Percentiles rank a stretch among this genome's conserved stretches.
These are phyloP conservation scores for Trichophyton benhamiae DNA, from an alignment of 2,329 filamentous ascomycete genomes.

Conservation along the genomic window DNA sequence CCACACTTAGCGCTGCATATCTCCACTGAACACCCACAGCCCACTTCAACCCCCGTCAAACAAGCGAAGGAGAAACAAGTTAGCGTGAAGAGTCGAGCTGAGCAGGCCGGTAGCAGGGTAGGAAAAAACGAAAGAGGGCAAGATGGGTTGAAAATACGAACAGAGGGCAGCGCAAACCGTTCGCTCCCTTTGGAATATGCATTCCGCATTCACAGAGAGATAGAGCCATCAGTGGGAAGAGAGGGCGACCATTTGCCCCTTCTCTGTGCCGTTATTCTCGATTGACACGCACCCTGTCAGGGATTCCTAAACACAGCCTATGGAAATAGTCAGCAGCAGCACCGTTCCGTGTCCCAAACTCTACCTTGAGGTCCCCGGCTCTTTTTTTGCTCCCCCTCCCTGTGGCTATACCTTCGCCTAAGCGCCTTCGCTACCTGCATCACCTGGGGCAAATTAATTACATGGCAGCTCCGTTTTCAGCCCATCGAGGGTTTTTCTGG, in stretches of 20 bases:
- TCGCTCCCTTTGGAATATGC: not conserved
- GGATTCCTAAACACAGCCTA: not conserved
- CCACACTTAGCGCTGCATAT: not conserved
- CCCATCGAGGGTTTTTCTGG: not conserved
- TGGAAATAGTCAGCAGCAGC: not conserved
- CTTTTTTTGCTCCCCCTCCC: not conserved
- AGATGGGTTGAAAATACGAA: not conserved
- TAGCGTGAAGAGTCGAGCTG: not conserved
- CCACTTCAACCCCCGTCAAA: not conserved
- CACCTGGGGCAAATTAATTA: not conserved
- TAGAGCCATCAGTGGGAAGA: not conserved
- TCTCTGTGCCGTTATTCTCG: not conserved
- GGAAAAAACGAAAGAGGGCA: not conserved
- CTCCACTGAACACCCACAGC: not conserved
- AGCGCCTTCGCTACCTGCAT: not conserved
- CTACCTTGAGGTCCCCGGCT: not conserved
- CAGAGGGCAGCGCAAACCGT: not conserved
- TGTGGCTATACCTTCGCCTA: not conserved
- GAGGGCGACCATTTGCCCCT: not conserved
- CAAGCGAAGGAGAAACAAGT: not conserved
- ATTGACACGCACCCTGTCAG: not conserved
- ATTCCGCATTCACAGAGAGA: not conserved
- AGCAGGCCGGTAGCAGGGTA: not conserved
- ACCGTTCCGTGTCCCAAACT: not conserved
- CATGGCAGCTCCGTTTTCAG: not conserved